phyloP scores from a whole-genome alignment of 1,139 yeast species.

The Petasospora fabianii region DNA sequence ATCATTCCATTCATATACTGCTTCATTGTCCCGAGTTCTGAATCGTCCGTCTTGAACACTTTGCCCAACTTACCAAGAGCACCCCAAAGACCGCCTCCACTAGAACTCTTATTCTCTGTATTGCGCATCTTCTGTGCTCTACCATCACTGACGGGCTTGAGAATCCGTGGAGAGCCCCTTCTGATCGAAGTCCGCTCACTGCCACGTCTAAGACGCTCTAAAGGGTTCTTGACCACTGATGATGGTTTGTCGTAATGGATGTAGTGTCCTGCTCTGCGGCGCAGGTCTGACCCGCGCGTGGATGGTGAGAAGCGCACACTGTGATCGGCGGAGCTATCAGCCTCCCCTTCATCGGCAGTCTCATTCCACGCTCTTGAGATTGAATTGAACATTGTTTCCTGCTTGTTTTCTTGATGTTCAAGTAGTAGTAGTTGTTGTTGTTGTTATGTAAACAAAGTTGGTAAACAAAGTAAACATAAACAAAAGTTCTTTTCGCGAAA shows the following conservation, averaged over 20 bases:
- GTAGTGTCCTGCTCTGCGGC: conserved; percentile 12
- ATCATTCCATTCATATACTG: conserved; percentile 24
- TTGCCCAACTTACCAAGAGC: conserved; percentile 21
- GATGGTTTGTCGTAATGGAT: conserved; percentile 17
- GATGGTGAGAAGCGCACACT: conserved; percentile 19
- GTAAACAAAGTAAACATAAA: neutral
- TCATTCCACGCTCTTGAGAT: conserved; percentile 25
- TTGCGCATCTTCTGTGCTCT: conserved; percentile 5
- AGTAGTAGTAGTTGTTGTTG: conserved; percentile 1
- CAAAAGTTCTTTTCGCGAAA: neutral
- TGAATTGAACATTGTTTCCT: conserved; percentile 17
- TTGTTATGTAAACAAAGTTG: neutral
- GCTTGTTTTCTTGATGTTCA: neutral
- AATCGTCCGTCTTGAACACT: conserved; percentile 12
- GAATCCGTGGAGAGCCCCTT: conserved; percentile 19
- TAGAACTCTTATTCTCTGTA: conserved; percentile 14
- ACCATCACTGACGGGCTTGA: conserved; percentile 16
- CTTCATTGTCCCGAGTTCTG: conserved; percentile 22
- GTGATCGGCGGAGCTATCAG: conserved; percentile 5
- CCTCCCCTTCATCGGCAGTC: conserved; percentile 19
- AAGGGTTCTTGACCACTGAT: conserved; percentile 7
- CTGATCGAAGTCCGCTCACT: neutral
- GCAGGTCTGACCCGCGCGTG: conserved; percentile 4
- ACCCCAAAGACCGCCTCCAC: conserved; percentile 17
- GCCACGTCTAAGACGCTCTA: conserved; percentile 12